phyloP scores from a whole-genome alignment of 257 asterid species.

The Fraxinus pennsylvanica region DNA sequence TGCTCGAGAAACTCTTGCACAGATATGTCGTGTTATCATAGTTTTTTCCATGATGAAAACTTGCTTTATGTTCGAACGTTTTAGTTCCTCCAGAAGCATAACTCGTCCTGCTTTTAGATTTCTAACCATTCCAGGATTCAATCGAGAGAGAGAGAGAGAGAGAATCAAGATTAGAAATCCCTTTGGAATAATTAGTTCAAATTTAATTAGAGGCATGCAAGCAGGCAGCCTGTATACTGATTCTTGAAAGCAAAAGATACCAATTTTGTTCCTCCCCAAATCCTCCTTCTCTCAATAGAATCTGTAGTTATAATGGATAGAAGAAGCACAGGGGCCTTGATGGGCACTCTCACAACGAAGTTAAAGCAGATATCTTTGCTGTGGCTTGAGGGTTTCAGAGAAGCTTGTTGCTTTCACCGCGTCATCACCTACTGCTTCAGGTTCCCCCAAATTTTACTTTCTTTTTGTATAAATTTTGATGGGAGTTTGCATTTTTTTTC shows the following conservation, averaged over 20 bases:
- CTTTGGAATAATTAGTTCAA: neutral
- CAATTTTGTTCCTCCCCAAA: neutral
- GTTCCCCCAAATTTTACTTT: slow-evolving; percentile 33
- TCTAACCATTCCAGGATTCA: neutral
- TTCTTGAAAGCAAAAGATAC: slow-evolving; percentile 17
- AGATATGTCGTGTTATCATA: neutral
- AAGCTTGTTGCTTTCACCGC: slow-evolving; percentile 93
- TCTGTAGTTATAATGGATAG: slow-evolving; percentile 27
- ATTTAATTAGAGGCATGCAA: neutral
- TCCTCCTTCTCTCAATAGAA: neutral
- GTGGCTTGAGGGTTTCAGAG: slow-evolving; percentile 86
- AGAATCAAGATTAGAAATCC: neutral
- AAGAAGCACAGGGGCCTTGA: slow-evolving; percentile 26
- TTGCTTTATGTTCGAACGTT: too few relatives aligned
- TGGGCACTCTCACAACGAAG: slow-evolving; percentile 35
- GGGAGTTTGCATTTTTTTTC: neutral
- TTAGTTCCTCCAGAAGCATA: neutral
- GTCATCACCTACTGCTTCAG: slow-evolving; percentile 71
- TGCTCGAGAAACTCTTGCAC: neutral
- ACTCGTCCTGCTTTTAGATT: neutral
- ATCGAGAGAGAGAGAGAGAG: too few relatives aligned
- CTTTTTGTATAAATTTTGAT: neutral
- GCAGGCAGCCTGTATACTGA: neutral
- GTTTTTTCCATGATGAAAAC: neutral
- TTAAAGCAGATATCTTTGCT: slow-evolving; percentile 63